Evolutionary conservation across 2,329 filamentous ascomycete species (phyloP).

Genomic region (Claviceps sp.): DNA sequence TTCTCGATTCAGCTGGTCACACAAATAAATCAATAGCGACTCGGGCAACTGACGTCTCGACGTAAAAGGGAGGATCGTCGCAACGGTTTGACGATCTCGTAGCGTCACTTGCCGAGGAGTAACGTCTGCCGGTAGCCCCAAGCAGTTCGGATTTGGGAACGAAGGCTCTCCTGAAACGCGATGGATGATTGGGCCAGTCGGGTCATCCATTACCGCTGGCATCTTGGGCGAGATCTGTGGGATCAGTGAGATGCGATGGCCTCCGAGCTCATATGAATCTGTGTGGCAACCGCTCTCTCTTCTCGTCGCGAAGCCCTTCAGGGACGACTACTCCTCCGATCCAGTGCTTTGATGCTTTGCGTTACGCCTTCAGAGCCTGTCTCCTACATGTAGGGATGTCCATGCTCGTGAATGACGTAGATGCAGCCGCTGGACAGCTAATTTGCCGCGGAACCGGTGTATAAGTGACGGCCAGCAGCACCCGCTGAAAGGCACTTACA

Average conservation of each 20-base stretch:
- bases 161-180: conserved; percentile 53
- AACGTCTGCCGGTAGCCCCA: conserved; percentile 55
- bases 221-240: conserved; percentile 21
- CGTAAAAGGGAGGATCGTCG: conserved; percentile 71
- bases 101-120: conserved; percentile 65
- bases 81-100: conserved; percentile 69
- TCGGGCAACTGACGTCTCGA: conserved; percentile 64
- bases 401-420: neutral
- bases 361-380: neutral
- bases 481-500: neutral
- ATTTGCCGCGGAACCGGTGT: neutral
- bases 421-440: neutral
- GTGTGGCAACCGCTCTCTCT: neutral
- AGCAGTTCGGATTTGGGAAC: conserved; percentile 47
- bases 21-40: conserved; percentile 63
- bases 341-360: neutral
- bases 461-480: neutral
- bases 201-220: conserved; percentile 71
- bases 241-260: neutral
- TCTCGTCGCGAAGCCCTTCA: neutral
- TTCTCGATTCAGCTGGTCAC: conserved; percentile 75
- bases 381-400: neutral
- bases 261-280: neutral
- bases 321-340: neutral
- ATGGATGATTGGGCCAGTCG: conserved; percentile 55